Evolutionary conservation across 2,329 filamentous ascomycete genomes (phyloP).

Genomic region (Capronia americana): DNA sequence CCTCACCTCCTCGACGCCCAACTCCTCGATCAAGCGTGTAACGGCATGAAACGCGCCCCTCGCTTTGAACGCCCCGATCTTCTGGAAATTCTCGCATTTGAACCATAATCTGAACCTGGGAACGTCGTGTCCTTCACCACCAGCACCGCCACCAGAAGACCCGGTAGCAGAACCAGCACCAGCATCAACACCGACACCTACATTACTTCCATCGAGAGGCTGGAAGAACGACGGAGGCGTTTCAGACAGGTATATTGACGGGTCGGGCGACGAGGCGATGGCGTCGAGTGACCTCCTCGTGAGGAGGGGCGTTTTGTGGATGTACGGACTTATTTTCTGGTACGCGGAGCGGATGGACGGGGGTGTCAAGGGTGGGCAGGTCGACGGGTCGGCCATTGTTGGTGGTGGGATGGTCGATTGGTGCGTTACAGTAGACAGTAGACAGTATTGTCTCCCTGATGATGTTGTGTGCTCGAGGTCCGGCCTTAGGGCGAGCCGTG

Average conservation of each 20-base stretch:
- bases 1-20: slow-evolving; percentile 66
- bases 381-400: slow-evolving; percentile 53
- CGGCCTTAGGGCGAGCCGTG: too few species aligned
- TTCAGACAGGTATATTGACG: slow-evolving; percentile 38
- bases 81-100: slow-evolving; percentile 95
- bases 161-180: not conserved
- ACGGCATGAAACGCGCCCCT: slow-evolving; percentile 89
- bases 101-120: slow-evolving; percentile 81
- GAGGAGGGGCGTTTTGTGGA: slow-evolving; percentile 83
- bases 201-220: not conserved
- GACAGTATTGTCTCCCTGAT: too few species aligned
- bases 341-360: slow-evolving; percentile 75
- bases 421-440: too few species aligned
- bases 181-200: not conserved
- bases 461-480: too few species aligned
- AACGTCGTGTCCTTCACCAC: not conserved
- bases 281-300: slow-evolving; percentile 76
- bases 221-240: slow-evolving; percentile 44
- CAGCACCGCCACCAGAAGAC: not conserved
- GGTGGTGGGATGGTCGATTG: too few species aligned
- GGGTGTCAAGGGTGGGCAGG: slow-evolving; percentile 70
- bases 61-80: slow-evolving; percentile 90
- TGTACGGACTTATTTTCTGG: slow-evolving; percentile 72
- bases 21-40: slow-evolving; percentile 68
- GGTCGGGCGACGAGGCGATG: slow-evolving; percentile 75